phyloP scores from a whole-genome alignment of 306 rosid genomes.

The Cucumis hystrix region DNA sequence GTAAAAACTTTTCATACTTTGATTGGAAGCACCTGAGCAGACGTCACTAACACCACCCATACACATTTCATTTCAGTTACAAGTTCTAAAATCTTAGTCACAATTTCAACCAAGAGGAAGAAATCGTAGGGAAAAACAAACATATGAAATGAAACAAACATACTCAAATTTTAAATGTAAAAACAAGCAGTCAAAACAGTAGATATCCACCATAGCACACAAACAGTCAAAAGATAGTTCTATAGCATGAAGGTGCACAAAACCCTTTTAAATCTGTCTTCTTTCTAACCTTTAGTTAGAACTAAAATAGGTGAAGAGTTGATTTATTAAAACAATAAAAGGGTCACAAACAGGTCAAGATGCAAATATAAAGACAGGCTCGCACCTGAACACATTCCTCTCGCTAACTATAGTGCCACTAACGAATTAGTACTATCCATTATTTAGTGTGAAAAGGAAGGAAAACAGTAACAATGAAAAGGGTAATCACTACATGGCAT shows the following conservation, averaged over 20 bases:
- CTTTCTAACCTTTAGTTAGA: not conserved
- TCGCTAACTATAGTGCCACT: slow-evolving; percentile 74
- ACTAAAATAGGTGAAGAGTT: not conserved
- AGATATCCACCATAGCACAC: not conserved
- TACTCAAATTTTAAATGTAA: not conserved
- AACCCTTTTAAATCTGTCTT: not conserved
- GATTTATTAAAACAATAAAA: not conserved
- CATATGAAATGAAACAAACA: not conserved
- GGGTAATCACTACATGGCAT: not conserved
- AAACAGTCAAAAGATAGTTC: not conserved
- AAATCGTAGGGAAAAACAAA: not conserved
- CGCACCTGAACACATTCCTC: slow-evolving; percentile 79
- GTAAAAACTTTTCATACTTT: not conserved
- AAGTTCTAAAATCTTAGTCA: not conserved
- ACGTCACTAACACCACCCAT: not conserved
- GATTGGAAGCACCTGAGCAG: not conserved
- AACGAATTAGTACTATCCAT: slow-evolving; percentile 72
- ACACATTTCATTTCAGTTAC: not conserved
- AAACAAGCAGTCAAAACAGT: not conserved
- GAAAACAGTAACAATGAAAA: not conserved
- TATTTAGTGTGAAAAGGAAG: not conserved
- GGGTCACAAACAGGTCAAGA: not conserved
- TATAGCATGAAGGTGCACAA: not conserved
- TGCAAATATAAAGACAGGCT: not conserved
- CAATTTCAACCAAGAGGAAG: not conserved